Base-by-base conservation (phyloP, 805 yeast genomes). In the Saccharomyces jurei region DNA sequence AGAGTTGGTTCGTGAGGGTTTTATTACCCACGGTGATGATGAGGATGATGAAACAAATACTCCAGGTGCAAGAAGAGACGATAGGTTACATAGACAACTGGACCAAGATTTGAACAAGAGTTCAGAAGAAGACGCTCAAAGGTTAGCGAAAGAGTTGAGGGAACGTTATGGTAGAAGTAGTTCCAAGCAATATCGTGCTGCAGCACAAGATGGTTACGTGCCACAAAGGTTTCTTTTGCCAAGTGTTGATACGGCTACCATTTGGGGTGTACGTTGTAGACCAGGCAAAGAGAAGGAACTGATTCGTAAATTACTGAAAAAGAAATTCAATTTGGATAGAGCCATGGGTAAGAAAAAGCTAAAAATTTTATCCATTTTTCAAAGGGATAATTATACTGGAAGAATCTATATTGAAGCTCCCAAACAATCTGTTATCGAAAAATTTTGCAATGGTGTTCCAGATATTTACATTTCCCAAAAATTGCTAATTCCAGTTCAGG, bases 331-430 rank as follows among this genome's bases (percentile, higher is more conserved):
- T 52, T 74, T 89, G 63, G 86, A 85, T 60, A 81, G 85, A 61
- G 83, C 87, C 63, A 67, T 69, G 70, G 71, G 72, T 41, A 82
- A 82, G 56, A 82, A 81, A 52, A 87, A 95, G n/a, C 79, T 90
- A 59, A 92, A 87, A 56, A 89, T 94, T 53, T 80, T 80, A 68
- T 86, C 96, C 21, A 95, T 87, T 32, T 94, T 94, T 76, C 97
- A 94, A 73, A 81, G 99, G 73, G 97, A 94, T 64, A 84, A 88
- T 47, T 92, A 91, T 71, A 79, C 84, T 36, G 98, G 98, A 27
- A 89, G 95, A 68, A 81, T 94, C 52, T 94, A 94, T 71, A 81
- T 94, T 58, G 99, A 94, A 73, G 98, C 99, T 17, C 86, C 92
- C 57, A 87, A 87, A 68, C 86, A 91, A 59, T 89, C 94, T 56